Evolutionary conservation across 1,284 basidiomycete species (phyloP).

Genomic region (Phaffia rhodozyma): DNA sequence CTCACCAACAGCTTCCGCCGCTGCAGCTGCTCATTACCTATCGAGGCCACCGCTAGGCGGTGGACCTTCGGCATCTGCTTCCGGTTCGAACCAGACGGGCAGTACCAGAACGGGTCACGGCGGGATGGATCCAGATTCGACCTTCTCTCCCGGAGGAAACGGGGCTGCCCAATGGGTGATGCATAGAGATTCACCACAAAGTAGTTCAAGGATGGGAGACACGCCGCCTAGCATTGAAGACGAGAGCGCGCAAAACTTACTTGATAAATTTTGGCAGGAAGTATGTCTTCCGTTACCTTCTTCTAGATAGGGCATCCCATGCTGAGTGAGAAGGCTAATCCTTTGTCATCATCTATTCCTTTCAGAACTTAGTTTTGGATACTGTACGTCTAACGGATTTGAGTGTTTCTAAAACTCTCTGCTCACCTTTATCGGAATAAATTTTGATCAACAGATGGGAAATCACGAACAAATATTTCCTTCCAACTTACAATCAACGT

Average conservation of each 20-base stretch:
- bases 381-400: not conserved
- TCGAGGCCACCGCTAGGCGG: not conserved
- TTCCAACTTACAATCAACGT: too few species aligned
- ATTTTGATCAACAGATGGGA: not conserved
- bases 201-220: not conserved
- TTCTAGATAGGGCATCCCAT: too few species aligned
- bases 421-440: not conserved
- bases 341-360: too few species aligned
- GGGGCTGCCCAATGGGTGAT: too few species aligned
- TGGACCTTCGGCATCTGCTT: not conserved
- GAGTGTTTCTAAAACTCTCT: not conserved
- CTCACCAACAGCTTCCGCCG: not conserved
- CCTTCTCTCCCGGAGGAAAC: too few species aligned
- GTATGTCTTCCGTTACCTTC: too few species aligned
- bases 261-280: constrained; percentile 16
- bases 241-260: constrained; percentile 13
- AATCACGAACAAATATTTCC: constrained; percentile 15
- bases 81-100: not conserved
- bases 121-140: too few species aligned
- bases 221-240: constrained; percentile 16
- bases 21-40: not conserved
- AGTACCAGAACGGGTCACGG: not conserved
- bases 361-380: constrained; percentile 12
- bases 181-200: too few species aligned
- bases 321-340: too few species aligned